phyloP scores from a whole-genome alignment of 2,329 filamentous ascomycete species.

The Coniochaeta sp. region DNA sequence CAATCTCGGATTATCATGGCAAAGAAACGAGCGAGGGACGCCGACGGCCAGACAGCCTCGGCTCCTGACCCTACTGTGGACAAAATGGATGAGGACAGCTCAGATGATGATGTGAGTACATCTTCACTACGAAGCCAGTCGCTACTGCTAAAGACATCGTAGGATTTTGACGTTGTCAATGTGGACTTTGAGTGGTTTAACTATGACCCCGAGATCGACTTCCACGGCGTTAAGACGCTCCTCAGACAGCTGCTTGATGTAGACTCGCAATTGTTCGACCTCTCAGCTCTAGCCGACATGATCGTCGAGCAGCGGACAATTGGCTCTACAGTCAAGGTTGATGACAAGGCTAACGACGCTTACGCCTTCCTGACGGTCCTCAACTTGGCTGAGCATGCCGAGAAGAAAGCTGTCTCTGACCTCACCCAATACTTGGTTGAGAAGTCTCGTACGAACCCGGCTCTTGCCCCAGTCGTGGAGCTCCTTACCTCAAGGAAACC shows the following conservation, averaged over 20 bases:
- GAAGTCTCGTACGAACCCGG: conserved; percentile 41
- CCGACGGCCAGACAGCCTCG: conserved; percentile 17
- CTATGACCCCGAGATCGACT: conserved; percentile 81
- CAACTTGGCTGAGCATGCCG: conserved; percentile 72
- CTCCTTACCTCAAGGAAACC: conserved; percentile 53
- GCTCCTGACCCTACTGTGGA: conserved; percentile 17
- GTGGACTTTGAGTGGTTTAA: conserved; percentile 99
- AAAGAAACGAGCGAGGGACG: conserved; percentile 28
- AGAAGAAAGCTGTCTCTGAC: conserved; percentile 64
- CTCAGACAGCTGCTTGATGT: conserved; percentile 88
- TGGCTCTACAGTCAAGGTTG: conserved; percentile 94
- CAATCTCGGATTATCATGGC: conserved; percentile 18
- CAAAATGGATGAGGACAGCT: conserved; percentile 37
- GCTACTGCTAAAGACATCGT: conserved; percentile 1
- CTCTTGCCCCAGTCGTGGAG: conserved; percentile 48
- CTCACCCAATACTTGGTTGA: conserved; percentile 63
- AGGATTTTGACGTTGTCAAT: conserved; percentile 89
- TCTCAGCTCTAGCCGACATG: conserved; percentile 78
- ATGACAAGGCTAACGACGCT: conserved; percentile 85
- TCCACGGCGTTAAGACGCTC: conserved; percentile 87
- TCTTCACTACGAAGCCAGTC: conserved; percentile 13
- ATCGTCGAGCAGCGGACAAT: conserved; percentile 81
- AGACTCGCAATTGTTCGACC: conserved; percentile 77
- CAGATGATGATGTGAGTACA: conserved; percentile 39
- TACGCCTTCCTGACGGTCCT: conserved; percentile 88